Conservation (phyloP, 768 basidiomycete species). For the Boletus subcaerulescens region DNA sequence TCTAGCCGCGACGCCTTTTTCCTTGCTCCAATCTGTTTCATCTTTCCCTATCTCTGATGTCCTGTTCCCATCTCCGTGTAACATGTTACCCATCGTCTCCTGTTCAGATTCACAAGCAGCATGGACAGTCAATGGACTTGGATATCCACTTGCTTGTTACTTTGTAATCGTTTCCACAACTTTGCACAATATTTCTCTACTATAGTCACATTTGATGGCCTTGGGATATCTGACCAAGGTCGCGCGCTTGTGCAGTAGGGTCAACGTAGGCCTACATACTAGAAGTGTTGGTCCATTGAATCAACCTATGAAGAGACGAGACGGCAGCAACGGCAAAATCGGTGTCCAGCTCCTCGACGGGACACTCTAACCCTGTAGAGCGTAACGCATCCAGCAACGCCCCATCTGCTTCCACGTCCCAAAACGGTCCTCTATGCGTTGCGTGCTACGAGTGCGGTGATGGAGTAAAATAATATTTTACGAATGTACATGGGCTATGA, state of each 20-base stretch:
- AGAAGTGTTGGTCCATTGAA: constrained; percentile 8
- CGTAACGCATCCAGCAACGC: constrained; percentile 19
- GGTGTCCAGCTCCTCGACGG: constrained; percentile 22
- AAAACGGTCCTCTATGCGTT: constrained; percentile 16
- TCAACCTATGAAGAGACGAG: constrained; percentile 18
- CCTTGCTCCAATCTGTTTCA: constrained; percentile 18
- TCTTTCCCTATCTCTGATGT: constrained; percentile 19
- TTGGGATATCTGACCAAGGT: background rate
- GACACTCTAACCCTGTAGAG: constrained; percentile 13
- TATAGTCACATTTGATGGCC: constrained; percentile 11
- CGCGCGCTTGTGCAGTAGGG: background rate
- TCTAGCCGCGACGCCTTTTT: constrained; percentile 2
- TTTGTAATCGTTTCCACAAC: constrained; percentile 42
- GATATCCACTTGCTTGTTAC: constrained; percentile 49
- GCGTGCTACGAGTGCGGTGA: no score
- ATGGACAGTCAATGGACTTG: constrained; percentile 54
- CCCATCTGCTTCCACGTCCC: constrained; percentile 23
- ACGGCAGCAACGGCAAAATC: constrained; percentile 20
- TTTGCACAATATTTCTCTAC: constrained; percentile 10
- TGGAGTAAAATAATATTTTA: no score
- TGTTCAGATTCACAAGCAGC: constrained; percentile 29
- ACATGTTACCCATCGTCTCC: constrained; percentile 30
- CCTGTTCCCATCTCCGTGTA: constrained; percentile 17
- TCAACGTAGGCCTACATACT: background rate
- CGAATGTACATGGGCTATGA: no score